Conservation (phyloP, 805 yeast genomes). For the Wilhelminamyces savonicus region DNA sequence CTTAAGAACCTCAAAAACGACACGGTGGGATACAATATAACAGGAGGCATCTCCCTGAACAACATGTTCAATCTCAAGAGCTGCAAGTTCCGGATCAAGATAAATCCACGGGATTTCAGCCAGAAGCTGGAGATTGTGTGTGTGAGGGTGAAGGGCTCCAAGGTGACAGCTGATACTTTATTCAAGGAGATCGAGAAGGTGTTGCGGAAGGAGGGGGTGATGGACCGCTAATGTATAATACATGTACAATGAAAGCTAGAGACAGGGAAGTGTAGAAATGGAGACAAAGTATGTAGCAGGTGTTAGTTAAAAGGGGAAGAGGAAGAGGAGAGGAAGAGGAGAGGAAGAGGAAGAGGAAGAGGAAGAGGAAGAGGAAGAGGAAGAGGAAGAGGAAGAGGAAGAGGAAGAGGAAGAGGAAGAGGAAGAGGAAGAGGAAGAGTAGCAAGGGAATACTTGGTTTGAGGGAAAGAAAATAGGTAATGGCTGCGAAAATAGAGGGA, state of each 20-base stretch:
- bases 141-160: constrained; percentile 59
- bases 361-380: too few relatives aligned
- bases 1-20: constrained; percentile 48
- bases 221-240: constrained; percentile 18
- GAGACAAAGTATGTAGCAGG: background rate
- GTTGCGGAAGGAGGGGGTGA: constrained; percentile 56
- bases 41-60: constrained; percentile 57
- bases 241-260: background rate
- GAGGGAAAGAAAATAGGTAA: too few relatives aligned
- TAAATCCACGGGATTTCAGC: constrained; percentile 33
- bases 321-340: too few relatives aligned
- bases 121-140: constrained; percentile 52
- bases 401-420: too few relatives aligned
- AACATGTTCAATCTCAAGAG: constrained; percentile 59
- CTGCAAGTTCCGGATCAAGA: constrained; percentile 54
- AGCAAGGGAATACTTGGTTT: too few relatives aligned
- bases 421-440: too few relatives aligned
- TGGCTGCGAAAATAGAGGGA: too few relatives aligned
- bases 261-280: background rate
- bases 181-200: constrained; percentile 61
- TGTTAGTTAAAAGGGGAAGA: too few relatives aligned
- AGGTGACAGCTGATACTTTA: constrained; percentile 53
- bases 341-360: too few relatives aligned
- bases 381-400: too few relatives aligned
- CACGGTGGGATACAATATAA: constrained; percentile 37